Evolutionary conservation across 768 basidiomycete species (phyloP), one percentile per base, ranked within the genome.

Genomic region (Lanmaoa rubissima): DNA sequence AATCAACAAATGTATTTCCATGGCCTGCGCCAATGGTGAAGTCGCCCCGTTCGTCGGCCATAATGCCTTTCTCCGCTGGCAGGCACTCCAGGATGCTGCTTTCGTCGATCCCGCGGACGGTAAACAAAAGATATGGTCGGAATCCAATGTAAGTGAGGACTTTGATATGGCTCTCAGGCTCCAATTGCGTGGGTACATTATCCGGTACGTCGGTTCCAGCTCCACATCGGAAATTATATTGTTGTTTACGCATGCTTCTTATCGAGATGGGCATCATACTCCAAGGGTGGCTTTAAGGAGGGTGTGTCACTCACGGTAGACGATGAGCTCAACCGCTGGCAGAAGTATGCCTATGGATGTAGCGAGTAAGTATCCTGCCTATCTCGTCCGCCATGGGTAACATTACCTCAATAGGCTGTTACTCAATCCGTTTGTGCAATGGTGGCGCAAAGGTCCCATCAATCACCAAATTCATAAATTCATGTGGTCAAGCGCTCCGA

Each of bases 321-420:
- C 50, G 94, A 96, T 65, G 94, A 96, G 69, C 75, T 96, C 10
- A 94, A 94, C 64, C 73, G 94, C 2, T 96, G 94, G 94, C 91
- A 94, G 59, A 96, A 94, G 68, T 92, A 91, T 58, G 77, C 87
- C 0, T 90, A 89, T 72, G 89, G 87, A 82, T 65, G 50, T 66
- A 72, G 66, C 51, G 82, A 82, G 55, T 84, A 80, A 69, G 69
- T 79, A 73, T 61, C 65, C 69, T 66, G 14, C 52, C 45, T n/a
- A 31, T 10, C 13, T 31, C 19, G n/a, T 17, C 34, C 35, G 51
- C 0, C 58, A 34, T 60, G 38, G 39, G 51, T 34, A 44, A 41
- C 16, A 28, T 45, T 47, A 43, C 57, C 31, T 13, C 43, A 7
- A 83, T 65, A 88, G 89, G 72, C 79, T 95, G 48, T 81, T 94